phyloP scores from a whole-genome alignment of 441 rosid genomes.

The California macrophylla region DNA sequence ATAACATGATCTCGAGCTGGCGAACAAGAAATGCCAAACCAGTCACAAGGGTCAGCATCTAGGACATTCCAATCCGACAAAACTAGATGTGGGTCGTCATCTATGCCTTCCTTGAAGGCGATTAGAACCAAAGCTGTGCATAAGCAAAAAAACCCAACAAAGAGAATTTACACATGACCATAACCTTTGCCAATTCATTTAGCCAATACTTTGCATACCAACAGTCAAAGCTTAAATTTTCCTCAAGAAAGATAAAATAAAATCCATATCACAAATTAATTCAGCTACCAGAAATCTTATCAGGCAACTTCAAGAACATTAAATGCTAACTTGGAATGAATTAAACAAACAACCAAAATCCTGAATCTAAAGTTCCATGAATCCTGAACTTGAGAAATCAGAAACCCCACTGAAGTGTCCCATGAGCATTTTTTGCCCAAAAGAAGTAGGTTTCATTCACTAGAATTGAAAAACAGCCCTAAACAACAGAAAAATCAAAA shows the following conservation, averaged over 20 bases:
- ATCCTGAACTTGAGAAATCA: not conserved
- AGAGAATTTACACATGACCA: slow-evolving; percentile 8
- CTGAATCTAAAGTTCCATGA: not conserved
- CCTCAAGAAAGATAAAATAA: not conserved
- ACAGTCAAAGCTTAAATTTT: slow-evolving; percentile 1
- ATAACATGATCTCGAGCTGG: slow-evolving; percentile 49
- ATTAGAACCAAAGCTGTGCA: slow-evolving; percentile 55
- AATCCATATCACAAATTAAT: not conserved
- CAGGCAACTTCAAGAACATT: slow-evolving; percentile 4
- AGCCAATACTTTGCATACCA: not conserved
- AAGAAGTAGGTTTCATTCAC: not conserved
- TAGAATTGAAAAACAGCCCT: slow-evolving; percentile 4
- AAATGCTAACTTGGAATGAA: slow-evolving; percentile 2
- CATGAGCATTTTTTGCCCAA: not conserved
- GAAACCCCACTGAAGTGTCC: not conserved
- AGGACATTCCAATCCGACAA: slow-evolving; percentile 70
- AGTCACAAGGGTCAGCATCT: slow-evolving; percentile 74
- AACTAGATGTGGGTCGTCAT: slow-evolving; percentile 66
- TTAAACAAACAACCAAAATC: not conserved
- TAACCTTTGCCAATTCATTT: not conserved
- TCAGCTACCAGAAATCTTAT: slow-evolving; percentile 8
- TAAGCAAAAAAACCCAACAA: slow-evolving; percentile 19
- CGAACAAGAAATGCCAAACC: slow-evolving; percentile 65
- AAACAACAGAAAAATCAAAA: slow-evolving; percentile 4
- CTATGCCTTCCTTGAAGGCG: slow-evolving; percentile 73